These are phyloP conservation scores for Elsinoe batatas DNA, from an alignment of 2,329 filamentous ascomycete species.

Conservation along the genomic window DNA sequence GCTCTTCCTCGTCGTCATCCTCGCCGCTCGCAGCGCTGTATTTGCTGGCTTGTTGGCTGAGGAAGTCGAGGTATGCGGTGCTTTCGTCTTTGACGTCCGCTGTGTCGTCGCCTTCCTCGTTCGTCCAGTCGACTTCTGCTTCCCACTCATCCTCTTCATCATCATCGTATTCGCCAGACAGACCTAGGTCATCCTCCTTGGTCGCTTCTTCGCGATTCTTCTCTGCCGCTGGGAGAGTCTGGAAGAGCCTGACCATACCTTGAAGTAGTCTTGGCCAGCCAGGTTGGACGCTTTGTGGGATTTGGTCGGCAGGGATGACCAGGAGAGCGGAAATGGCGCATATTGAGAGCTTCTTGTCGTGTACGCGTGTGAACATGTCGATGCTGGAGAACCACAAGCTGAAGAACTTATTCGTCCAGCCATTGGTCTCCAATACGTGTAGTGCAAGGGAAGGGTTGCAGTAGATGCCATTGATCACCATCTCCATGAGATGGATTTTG, in stretches of 20 bases:
- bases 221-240: slow-evolving; percentile 75
- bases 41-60: slow-evolving; percentile 62
- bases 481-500: slow-evolving; percentile 93
- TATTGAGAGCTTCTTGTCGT: slow-evolving; percentile 98
- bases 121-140: slow-evolving; percentile 59
- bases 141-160: slow-evolving; percentile 77
- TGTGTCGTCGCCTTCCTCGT: slow-evolving; percentile 53
- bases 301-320: slow-evolving; percentile 65
- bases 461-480: slow-evolving; percentile 96
- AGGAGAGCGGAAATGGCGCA: slow-evolving; percentile 83
- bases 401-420: slow-evolving; percentile 98
- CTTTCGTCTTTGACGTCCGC: slow-evolving; percentile 76
- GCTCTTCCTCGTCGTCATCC: slow-evolving; percentile 67
- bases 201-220: slow-evolving; percentile 90
- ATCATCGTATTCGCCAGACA: slow-evolving; percentile 60
- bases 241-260: slow-evolving; percentile 84
- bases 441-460: slow-evolving; percentile 85
- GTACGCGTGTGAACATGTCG: slow-evolving; percentile 82
- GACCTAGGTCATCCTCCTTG: slow-evolving; percentile 69
- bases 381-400: slow-evolving; percentile 97
- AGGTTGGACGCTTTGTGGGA: slow-evolving; percentile 84
- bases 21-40: slow-evolving; percentile 42
- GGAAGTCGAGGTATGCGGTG: slow-evolving; percentile 87
- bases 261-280: slow-evolving; percentile 89
- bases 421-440: slow-evolving; percentile 77